Base-by-base conservation (phyloP, 2,329 filamentous ascomycete species). In the Paraphaeosphaeria sporulosa region DNA sequence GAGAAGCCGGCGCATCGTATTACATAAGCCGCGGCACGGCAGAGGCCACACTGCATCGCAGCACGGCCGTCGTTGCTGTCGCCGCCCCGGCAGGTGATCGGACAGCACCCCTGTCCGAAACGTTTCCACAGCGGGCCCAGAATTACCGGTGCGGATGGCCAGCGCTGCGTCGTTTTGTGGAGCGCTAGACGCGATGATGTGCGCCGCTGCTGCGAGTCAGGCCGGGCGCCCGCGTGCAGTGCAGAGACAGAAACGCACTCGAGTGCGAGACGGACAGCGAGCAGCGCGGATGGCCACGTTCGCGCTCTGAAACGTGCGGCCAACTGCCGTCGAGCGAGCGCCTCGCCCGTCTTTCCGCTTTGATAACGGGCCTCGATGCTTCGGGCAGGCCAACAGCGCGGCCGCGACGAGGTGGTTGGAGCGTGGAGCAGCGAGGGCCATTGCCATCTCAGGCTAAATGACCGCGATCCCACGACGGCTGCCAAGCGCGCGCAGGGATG, bases 391-490 rank as follows among this genome's bases (percentile, higher is more conserved):
- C 67, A 61, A 63, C 61, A 57, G 65, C 42, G 17, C 36, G 61
- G 55, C 30, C 40, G 17, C 17, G 59, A 60, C 61, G 58, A 36
- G 43, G 61, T 58, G 61, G 64, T 38, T 60, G 57, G 62, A 57
- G 57, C 58, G 27, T 56, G 56, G 52, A 62, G 50, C 58, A 63
- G 55, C 54, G 27, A 60, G 61, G 62, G 64, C 25, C 25, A 27
- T 27, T 6, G n/a, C 70, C 67, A 67, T 61, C 72, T 72, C 72
- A 76, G 74, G 74, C 75, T 77, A 76, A 76, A 77, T 74, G 71
- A 52, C 52, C 55, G 46, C 44, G 47, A 60, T 65, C 66, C 65
- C 65, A 61, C 64, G 59, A 65, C 59, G 51, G 34, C 55, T 47
- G 57, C 38, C 38, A 40, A 63, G 60, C 59, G 48, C 55, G 53